Base-by-base conservation (phyloP, 2,329 filamentous ascomycete species). In the Chaetomium globosum region DNA sequence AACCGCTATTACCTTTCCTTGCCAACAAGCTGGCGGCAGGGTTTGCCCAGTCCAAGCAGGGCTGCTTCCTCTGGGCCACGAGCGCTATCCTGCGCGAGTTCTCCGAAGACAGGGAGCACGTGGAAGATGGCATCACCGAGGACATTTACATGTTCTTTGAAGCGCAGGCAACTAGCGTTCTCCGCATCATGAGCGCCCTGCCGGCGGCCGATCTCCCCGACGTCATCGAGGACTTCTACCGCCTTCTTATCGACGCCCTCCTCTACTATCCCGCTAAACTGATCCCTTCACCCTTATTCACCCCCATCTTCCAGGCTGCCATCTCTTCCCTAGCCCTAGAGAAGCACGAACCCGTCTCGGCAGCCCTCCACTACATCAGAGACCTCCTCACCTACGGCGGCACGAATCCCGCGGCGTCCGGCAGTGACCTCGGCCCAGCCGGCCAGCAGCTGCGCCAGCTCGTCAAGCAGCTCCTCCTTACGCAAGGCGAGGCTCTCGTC, bases 61-160 rank as follows among this genome's bases (percentile, higher is more conserved):
- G 95, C 13, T 97, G 94, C 76, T 99, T 99, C 83, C 83, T 99
- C n/a, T 99, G 95, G 95, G 94, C 95, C 1, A 97, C 94, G 2
- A 91, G 93, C 69, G 92, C 94, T 9, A 96, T 99, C 68, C 85
- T 99, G 33, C 90, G 95, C 65, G 95, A 99, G 76, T 99, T 98
- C 75, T 95, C 92, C 0, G 92, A 96, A 72, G 93, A 94, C 51
- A 87, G 91, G 51, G 93, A 97, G 71, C 87, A 91, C 67, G 91
- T 98, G 23, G 89, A 94, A 62, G 84, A 89, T 59, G 81, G 85
- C n/a, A 96, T 92, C 6, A 91, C 91, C 19, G 88, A 92, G 62
- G 90, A 90, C 69, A 96, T 99, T 63, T 99, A 96, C 79, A 86
- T 87, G 65, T 99, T 99, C 80, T 97, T 97, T 75, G 93, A 97